Evolutionary conservation across 495 filamentous ascomycete genomes (phyloP).

Genomic region (Penicillium angulare): DNA sequence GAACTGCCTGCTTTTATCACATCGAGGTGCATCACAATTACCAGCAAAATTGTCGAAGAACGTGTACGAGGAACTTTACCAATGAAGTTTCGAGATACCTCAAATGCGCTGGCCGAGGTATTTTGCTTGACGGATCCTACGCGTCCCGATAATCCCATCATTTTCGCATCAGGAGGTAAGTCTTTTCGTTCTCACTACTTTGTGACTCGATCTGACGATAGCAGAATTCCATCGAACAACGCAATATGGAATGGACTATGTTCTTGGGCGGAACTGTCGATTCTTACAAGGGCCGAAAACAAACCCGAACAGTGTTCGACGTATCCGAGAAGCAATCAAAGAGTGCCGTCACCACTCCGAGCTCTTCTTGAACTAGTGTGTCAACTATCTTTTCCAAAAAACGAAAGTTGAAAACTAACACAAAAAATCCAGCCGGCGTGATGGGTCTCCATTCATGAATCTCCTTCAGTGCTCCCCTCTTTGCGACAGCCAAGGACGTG

Average conservation of each 20-base stretch:
- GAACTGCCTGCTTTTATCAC: slow-evolving; percentile 72
- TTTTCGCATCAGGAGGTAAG: slow-evolving; percentile 75
- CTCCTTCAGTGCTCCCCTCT: slow-evolving; percentile 62
- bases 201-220: background rate
- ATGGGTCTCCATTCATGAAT: slow-evolving; percentile 66
- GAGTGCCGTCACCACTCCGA: slow-evolving; percentile 63
- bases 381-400: background rate
- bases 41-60: slow-evolving; percentile 36
- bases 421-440: slow-evolving; percentile 45
- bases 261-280: slow-evolving; percentile 59
- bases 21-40: slow-evolving; percentile 32
- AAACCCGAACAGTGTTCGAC: slow-evolving; percentile 45
- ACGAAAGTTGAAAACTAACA: background rate
- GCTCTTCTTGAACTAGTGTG: slow-evolving; percentile 66
- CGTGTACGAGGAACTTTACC: slow-evolving; percentile 34
- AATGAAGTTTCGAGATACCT: slow-evolving; percentile 49
- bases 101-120: slow-evolving; percentile 71
- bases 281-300: slow-evolving; percentile 61
- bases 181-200: background rate
- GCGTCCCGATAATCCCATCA: slow-evolving; percentile 69
- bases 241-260: slow-evolving; percentile 58
- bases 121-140: slow-evolving; percentile 78
- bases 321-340: slow-evolving; percentile 56
- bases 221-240: slow-evolving; percentile 42
- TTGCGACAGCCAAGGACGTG: slow-evolving; percentile 57